A percentile compares a stretch with the other conserved stretches of the same genome.
Conservation (phyloP, 768 basidiomycete genomes). For the Suillus paluster region DNA sequence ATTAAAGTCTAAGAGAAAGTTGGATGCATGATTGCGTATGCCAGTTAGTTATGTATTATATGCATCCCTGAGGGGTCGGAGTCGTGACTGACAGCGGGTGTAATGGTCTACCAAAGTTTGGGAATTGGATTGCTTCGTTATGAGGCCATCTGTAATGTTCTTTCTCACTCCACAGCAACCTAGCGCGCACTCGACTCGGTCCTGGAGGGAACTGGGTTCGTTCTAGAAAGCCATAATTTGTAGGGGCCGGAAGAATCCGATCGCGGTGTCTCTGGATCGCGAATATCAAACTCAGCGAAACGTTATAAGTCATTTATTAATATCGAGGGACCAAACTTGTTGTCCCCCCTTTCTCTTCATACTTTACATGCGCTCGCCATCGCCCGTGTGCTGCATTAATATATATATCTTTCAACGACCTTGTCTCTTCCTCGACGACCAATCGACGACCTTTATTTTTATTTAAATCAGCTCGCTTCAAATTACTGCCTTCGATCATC, state of each 20-base stretch:
- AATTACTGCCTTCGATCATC: background rate
- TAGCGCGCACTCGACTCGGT: background rate
- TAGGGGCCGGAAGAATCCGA: background rate
- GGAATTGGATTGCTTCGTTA: too few relatives aligned
- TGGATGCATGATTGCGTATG: background rate
- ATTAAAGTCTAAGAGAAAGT: constrained; percentile 51
- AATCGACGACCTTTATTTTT: background rate
- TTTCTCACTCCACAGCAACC: background rate
- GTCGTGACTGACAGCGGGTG: background rate
- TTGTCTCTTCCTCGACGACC: background rate
- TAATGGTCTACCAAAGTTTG: background rate
- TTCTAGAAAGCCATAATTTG: background rate
- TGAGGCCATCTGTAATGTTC: background rate
- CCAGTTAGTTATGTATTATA: too few relatives aligned
- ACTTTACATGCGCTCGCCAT: constrained; percentile 1
- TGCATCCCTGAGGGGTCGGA: too few relatives aligned
- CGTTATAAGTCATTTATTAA: background rate
- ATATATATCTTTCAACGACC: background rate
- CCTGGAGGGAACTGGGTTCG: too few relatives aligned
- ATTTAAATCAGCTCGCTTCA: background rate
- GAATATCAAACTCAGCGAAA: constrained; percentile 5
- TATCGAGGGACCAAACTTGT: too few relatives aligned
- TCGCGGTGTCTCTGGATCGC: background rate
- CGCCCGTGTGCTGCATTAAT: constrained; percentile 2
- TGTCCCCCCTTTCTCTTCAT: background rate